Base-by-base conservation (phyloP, 2,329 filamentous ascomycete species). In the Scedosporium dehoogii region DNA sequence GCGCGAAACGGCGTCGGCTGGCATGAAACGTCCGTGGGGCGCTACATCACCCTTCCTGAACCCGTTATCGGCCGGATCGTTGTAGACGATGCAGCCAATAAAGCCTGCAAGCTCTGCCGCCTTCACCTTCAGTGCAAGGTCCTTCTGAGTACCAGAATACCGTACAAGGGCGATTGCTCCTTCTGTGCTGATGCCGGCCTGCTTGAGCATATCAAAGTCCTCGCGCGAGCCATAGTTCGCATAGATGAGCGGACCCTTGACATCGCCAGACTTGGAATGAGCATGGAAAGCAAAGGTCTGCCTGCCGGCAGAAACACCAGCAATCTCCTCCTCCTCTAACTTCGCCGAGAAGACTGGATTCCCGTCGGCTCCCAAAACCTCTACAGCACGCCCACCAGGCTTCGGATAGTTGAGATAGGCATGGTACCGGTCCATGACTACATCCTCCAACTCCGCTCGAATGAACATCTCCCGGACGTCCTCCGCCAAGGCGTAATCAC, bases 351-450 rank as follows among this genome's bases (percentile, higher is more conserved):
- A 97, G 42, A 86, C 78, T 65, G 85, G 75, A 38, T 78, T 73
- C 2, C 81, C 86, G 60, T 87, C 84, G 0, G 81, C 82, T 42
- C 88, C 86, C 65, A 96, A 78, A 59, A 99, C 90, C 65, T 92
- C 86, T 46, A 99, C 87, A 63, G 86, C 84, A 59, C 94, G 83
- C 12, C 93, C 94, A 64, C 85, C 87, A 29, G 82, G 76, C 66
- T 81, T 88, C 0, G 94, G 92, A 72, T 96, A 99, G 74, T 97
- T 97, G 69, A 97, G 78, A 72, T 97, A 97, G 16, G 96, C 92
- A 68, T 88, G 82, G 73, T 90, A 96, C 71, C 91, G 85, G 69
- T 96, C 89, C 69, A 91, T 81, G 59, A 79, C 77, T 27, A 96
- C 86, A 63, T 88, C 80, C 68, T 96, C 92, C 70, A 99, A 80